These are phyloP conservation scores for Berkeleyomyces rouxiae DNA, from an alignment of 2,329 filamentous ascomycete genomes.

Conservation along the genomic window DNA sequence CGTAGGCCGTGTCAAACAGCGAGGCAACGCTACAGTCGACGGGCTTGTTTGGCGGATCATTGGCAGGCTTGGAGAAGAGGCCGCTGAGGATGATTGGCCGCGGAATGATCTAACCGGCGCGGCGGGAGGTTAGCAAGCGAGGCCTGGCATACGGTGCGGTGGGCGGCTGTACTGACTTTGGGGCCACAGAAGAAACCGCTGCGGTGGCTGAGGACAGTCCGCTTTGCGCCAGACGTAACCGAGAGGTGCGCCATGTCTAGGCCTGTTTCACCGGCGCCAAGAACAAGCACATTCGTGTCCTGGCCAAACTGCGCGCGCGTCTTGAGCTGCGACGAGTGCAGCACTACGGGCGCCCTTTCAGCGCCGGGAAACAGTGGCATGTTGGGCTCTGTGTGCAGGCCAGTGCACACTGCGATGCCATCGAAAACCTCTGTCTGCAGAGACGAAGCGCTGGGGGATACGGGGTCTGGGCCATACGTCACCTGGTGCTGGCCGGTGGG, in stretches of 20 bases:
- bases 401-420: conserved; percentile 30
- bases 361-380: conserved; percentile 26
- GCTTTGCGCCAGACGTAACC: conserved; percentile 25
- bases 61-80: background rate
- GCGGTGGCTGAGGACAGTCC: conserved; percentile 28
- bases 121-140: background rate
- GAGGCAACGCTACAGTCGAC: conserved; percentile 31
- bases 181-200: conserved; percentile 30
- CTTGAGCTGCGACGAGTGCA: conserved; percentile 31
- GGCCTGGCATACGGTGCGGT: too few species aligned
- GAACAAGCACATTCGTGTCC: conserved; percentile 25
- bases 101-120: background rate
- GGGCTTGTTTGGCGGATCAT: conserved; percentile 25
- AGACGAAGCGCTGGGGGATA: conserved; percentile 4
- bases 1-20: conserved; percentile 35
- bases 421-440: conserved; percentile 21
- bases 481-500: background rate
- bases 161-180: conserved; percentile 20
- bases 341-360: conserved; percentile 17
- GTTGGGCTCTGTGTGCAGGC: conserved; percentile 26
- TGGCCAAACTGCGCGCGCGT: conserved; percentile 25
- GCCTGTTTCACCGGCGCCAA: conserved; percentile 30
- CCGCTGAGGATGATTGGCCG: conserved; percentile 4
- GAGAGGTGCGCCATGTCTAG: conserved; percentile 30
- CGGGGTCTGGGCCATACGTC: conserved; percentile 10